Base-by-base conservation (phyloP, 139 green algal species). In the Limnomonas spitsbergensis region DNA sequence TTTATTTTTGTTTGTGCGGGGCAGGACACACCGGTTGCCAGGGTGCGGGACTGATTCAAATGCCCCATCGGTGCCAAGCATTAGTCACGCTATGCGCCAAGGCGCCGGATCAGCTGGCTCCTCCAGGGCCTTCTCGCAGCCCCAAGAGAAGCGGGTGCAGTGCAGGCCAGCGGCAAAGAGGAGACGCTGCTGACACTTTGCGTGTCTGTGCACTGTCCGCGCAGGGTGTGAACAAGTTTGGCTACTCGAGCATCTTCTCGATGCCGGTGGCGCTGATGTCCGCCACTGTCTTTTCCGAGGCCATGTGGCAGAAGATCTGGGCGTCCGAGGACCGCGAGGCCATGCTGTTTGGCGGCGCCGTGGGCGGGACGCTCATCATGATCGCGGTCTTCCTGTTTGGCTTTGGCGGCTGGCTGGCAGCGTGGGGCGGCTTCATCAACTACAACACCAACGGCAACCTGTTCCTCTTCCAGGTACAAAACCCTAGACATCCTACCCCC, bases 371-470 rank as follows among this genome's bases (percentile, higher is more conserved):
- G 2, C 42, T 81, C 2, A 81, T 88, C 76, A 86, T 76, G 1
- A 1, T 85, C 0, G 54, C 88, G 1, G 85, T 91, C 1, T 92
- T 92, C 78, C 14, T 90, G 36, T 83, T 86, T 35, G 92, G 92
- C 26, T 92, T 96, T 36, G 84, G 75, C 36, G 92, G 93, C 66
- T 87, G 91, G 75, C 86, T 97, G 79, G 91, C 92, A 0, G 86
- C 84, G 53, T 92, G 90, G 89, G 88, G 70, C 3, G 81, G 88
- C 40, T 81, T 84, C 40, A 78, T 90, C 36, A 66, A 76, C 0
- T 68, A 38, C 34, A 74, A 81, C 56, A 92, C 82, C 34, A 87
- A 92, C 82, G 6, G 68, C 76, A 92, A 91, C 82, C 73, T 92
- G 1, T 92, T 86, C 74, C 66, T 91, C 0, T 89, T 92, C 78